These are phyloP conservation scores for Monsonia emarginata DNA, from an alignment of 441 rosid species.

Conservation along the genomic window DNA sequence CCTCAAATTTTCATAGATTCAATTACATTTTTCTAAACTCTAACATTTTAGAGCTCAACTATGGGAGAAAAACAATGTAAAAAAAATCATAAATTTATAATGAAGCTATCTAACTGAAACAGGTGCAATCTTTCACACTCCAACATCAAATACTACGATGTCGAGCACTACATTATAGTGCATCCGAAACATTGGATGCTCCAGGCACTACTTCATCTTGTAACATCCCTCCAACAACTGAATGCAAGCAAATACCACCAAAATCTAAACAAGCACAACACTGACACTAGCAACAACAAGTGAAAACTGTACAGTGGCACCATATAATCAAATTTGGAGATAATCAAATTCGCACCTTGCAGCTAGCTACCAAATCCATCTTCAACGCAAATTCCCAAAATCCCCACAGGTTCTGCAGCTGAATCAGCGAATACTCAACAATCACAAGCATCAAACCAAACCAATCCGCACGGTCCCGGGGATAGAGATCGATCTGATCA, in stretches of 20 bases:
- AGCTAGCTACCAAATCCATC: constrained; percentile 72
- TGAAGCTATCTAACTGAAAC: not conserved
- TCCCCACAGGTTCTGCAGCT: constrained; percentile 22
- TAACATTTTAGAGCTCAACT: not conserved
- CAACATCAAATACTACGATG: not conserved
- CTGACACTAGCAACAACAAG: not conserved
- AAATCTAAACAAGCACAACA: not conserved
- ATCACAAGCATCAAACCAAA: constrained; percentile 21
- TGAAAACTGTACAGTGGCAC: not conserved
- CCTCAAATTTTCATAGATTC: not conserved
- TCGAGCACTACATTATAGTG: not conserved
- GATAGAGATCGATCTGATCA: constrained; percentile 34
- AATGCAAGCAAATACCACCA: not conserved
- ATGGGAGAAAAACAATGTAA: not conserved
- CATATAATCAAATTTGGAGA: constrained; percentile 12
- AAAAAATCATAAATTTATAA: not conserved
- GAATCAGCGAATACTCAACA: constrained; percentile 23
- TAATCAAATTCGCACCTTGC: constrained; percentile 46
- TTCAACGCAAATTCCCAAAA: constrained; percentile 17
- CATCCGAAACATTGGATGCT: not conserved
- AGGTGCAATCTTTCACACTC: not conserved
- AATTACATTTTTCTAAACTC: not conserved
- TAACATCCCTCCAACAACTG: not conserved
- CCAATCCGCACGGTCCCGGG: constrained; percentile 21
- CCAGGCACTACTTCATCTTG: not conserved